phyloP scores from a whole-genome alignment of 2,329 filamentous ascomycete genomes.

The Colletotrichum paranaense region DNA sequence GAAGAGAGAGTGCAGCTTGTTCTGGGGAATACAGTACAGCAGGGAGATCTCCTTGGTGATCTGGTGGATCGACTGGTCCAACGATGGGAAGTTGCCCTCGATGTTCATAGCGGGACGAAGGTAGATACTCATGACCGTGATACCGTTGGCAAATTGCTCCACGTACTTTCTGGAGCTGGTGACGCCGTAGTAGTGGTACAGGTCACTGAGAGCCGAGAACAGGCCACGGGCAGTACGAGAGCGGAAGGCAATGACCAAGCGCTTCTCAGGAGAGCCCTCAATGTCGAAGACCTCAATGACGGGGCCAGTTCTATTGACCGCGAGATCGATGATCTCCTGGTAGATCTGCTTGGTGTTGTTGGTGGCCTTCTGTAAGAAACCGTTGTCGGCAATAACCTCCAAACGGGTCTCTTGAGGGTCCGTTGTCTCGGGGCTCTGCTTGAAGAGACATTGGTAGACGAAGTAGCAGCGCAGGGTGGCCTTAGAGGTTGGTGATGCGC shows the following conservation, averaged over 20 bases:
- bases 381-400: conserved; percentile 90
- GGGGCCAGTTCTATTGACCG: conserved; percentile 86
- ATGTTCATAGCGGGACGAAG: conserved; percentile 76
- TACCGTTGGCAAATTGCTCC: conserved; percentile 98
- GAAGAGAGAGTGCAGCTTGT: conserved; percentile 93
- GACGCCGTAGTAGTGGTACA: conserved; percentile 98
- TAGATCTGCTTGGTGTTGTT: conserved; percentile 96
- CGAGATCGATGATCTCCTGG: conserved; percentile 89
- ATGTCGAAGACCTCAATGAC: conserved; percentile 99
- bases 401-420: conserved; percentile 85
- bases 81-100: conserved; percentile 74
- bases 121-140: conserved; percentile 97
- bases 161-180: conserved; percentile 98
- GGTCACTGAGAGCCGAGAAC: conserved; percentile 93
- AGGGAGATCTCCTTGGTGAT: conserved; percentile 99
- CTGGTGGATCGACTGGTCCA: conserved; percentile 96
- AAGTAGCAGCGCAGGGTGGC: conserved; percentile 97
- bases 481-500: conserved; percentile 73
- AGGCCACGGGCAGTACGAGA: conserved; percentile 91
- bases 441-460: conserved; percentile 96
- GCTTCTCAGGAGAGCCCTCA: conserved; percentile 89
- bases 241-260: conserved; percentile 93
- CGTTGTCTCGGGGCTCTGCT: conserved; percentile 77
- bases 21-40: conserved; percentile 97
- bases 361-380: conserved; percentile 96